Percentiles rank a stretch among this genome's conserved stretches.
These are phyloP conservation scores for Capsicum baccatum DNA, from an alignment of 257 asterid species.

Conservation along the genomic window DNA sequence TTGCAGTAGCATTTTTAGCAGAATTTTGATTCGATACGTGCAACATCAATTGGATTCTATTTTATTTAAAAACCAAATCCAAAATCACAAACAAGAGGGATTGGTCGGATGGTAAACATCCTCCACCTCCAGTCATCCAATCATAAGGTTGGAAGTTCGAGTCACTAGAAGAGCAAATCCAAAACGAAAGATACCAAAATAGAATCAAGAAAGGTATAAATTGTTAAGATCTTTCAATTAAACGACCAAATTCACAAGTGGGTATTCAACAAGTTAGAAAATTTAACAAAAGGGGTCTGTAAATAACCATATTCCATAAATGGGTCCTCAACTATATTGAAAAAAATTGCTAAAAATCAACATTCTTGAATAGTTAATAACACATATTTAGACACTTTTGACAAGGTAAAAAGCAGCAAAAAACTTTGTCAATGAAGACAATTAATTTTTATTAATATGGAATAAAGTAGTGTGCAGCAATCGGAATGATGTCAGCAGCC, in stretches of 20 bases:
- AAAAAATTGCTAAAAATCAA: not conserved
- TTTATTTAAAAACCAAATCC: constrained; percentile 38
- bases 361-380: not conserved
- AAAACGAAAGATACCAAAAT: constrained; percentile 39
- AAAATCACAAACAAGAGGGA: constrained; percentile 31
- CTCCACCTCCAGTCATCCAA: too few species aligned
- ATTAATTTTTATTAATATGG: too few species aligned
- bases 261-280: too few species aligned
- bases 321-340: too few species aligned
- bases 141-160: too few species aligned
- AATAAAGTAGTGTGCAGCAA: too few species aligned
- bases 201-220: constrained; percentile 37
- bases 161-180: too few species aligned
- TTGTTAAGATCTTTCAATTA: not conserved
- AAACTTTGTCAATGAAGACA: too few species aligned
- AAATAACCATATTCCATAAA: not conserved
- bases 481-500: too few species aligned
- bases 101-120: too few species aligned
- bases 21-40: not conserved
- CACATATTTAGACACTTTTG: too few species aligned
- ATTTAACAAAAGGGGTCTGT: not conserved
- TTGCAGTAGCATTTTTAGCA: not conserved
- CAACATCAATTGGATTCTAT: not conserved
- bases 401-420: too few species aligned
- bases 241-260: constrained; percentile 8